Base-by-base conservation (phyloP, 208 protist genomes). In the Acanthamoeba castellanii region DNA sequence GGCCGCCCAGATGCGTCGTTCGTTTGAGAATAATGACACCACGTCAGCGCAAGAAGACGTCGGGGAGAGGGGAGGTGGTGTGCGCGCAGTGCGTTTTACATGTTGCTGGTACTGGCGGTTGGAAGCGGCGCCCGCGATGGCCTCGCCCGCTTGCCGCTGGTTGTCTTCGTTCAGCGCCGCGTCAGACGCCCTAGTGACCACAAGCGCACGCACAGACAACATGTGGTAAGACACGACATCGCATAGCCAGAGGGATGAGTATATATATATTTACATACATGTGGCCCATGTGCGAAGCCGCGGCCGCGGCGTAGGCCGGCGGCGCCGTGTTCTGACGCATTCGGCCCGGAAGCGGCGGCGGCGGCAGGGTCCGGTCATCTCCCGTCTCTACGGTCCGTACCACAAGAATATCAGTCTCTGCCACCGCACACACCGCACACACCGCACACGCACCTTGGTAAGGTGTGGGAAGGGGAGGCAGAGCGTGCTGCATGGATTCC, bases 141-240 rank as follows among this genome's bases (percentile, higher is more conserved):
- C 85, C 7, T 92, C 85, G 8, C 85, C 85, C 2, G 85, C 85
- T 45, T 52, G 6, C 3, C 85, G 52, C 37, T 92, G 85, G 57
- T 92, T 92, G 30, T 72, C 85, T 25, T 92, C 85, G 61, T 92
- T 72, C 32, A 92, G 9, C 11, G 85, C 85, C 18, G 55, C 85
- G 1, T 92, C 55, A 52, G 52, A 50, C 61, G 85, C 85, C 85
- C 85, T 92, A n/a, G 34, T 32, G 22, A n/a, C 22, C 14, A 0
- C 14, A 22, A 3, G 11, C 22, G 68, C 27, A 9, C 8, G 27
- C 6, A 9, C 64, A 70, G 22, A 7, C 7, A 9, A 70, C 64
- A 70, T 70, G 14, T n/a, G n/a, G 9, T 32, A 2, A 8, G 13
- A 70, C n/a, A 32, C 50, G 1, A 20, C 13, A 55, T 6, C 6